A percentile compares a stretch with the other conserved stretches of the same genome.
These are phyloP conservation scores for Myxozyma monticola DNA, from an alignment of 805 yeast species.

Conservation along the genomic window DNA sequence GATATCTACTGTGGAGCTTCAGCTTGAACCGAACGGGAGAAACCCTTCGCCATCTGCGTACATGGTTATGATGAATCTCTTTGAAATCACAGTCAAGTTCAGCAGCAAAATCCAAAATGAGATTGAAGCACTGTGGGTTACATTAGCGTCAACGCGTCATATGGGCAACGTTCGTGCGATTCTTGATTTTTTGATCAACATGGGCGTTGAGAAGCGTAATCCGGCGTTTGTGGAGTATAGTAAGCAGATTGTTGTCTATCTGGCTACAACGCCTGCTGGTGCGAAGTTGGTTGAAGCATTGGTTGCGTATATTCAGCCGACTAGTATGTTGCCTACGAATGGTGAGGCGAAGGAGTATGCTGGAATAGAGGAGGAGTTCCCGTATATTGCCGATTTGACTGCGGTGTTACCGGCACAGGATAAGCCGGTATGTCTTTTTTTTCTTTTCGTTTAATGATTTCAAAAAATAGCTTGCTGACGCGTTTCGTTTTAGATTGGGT, in stretches of 20 bases:
- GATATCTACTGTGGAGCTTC: slow-evolving; percentile 80
- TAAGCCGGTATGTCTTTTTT: slow-evolving; percentile 47
- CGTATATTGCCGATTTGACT: slow-evolving; percentile 75
- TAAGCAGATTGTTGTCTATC: slow-evolving; percentile 75
- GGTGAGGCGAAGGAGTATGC: slow-evolving; percentile 35
- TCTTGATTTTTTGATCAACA: slow-evolving; percentile 64
- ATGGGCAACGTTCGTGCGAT: slow-evolving; percentile 70
- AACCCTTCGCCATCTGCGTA: slow-evolving; percentile 44
- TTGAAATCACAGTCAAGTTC: slow-evolving; percentile 80
- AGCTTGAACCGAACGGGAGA: slow-evolving; percentile 47
- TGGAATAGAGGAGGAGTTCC: slow-evolving; percentile 48
- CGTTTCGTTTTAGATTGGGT: slow-evolving; percentile 46
- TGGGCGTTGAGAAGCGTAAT: slow-evolving; percentile 68
- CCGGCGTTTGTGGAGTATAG: slow-evolving; percentile 74
- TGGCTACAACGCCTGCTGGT: slow-evolving; percentile 54
- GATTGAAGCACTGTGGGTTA: slow-evolving; percentile 93
- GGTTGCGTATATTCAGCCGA: slow-evolving; percentile 73
- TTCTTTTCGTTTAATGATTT: not conserved
- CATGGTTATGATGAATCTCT: slow-evolving; percentile 77
- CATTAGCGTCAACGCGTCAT: slow-evolving; percentile 75
- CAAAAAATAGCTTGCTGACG: not conserved
- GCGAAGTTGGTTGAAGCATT: slow-evolving; percentile 61
- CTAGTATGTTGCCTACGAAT: slow-evolving; percentile 80
- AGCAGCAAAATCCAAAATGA: slow-evolving; percentile 77
- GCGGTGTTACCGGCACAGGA: slow-evolving; percentile 54